These are phyloP conservation scores for Juglanconis oblonga DNA, from an alignment of 2,329 filamentous ascomycete species.

Conservation along the genomic window DNA sequence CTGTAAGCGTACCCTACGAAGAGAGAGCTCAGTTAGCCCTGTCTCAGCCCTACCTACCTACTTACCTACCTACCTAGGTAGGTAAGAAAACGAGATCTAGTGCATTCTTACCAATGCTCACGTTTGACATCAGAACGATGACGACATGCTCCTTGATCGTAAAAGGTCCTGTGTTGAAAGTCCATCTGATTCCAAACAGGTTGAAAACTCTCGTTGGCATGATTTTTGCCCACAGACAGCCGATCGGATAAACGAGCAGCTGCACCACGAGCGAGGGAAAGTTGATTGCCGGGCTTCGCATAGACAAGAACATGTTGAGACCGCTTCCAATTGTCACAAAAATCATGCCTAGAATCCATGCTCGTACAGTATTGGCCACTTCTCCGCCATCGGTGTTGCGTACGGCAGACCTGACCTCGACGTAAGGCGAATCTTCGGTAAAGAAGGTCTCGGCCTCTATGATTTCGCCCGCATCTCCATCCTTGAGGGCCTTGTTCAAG, in stretches of 20 bases:
- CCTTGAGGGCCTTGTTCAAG: conserved; percentile 28
- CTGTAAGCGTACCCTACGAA: conserved; percentile 32
- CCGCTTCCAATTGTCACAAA: conserved; percentile 41
- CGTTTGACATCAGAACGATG: conserved; percentile 43
- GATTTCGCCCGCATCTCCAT: conserved; percentile 30
- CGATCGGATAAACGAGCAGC: conserved; percentile 41
- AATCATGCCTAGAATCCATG: conserved; percentile 42
- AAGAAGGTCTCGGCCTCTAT: conserved; percentile 30
- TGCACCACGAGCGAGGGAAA: conserved; percentile 38
- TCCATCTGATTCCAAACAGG: conserved; percentile 40
- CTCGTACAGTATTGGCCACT: conserved; percentile 40
- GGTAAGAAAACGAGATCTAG: not conserved
- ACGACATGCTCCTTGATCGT: conserved; percentile 45
- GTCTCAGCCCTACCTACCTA: not conserved
- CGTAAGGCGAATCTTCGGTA: conserved; percentile 36
- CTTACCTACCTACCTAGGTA: not conserved
- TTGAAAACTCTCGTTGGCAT: conserved; percentile 40
- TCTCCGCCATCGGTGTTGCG: conserved; percentile 41
- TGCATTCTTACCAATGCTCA: conserved; percentile 26
- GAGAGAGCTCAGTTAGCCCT: not conserved
- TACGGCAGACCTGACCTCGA: conserved; percentile 42
- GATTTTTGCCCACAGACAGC: conserved; percentile 39
- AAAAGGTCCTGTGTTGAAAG: conserved; percentile 42
- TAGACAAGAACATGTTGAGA: conserved; percentile 34
- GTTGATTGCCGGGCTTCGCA: conserved; percentile 33